A percentile compares a stretch with the other conserved stretches of the same genome.
Evolutionary conservation across 768 basidiomycete genomes (phyloP).

Genomic region (Kwoniella bestiolae): DNA sequence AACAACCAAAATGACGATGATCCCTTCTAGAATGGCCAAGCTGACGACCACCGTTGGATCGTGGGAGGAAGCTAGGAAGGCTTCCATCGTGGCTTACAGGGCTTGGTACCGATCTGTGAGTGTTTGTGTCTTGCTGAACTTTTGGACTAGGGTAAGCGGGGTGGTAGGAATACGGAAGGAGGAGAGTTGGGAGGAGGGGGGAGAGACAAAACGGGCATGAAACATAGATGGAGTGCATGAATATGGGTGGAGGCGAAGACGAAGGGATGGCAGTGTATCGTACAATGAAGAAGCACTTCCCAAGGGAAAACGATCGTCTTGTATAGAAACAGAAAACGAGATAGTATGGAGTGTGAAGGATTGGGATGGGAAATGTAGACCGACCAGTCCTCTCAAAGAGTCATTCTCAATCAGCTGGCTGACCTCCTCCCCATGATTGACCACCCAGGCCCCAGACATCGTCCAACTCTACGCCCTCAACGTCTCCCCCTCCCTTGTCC

Average conservation of each 20-base stretch:
- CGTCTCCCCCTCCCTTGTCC: slow-evolving; percentile 74
- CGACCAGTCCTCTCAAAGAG: not conserved
- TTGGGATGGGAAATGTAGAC: too few species aligned
- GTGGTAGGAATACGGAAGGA: not conserved
- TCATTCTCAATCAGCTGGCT: not conserved
- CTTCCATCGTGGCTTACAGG: slow-evolving; percentile 79
- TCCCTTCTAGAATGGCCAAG: slow-evolving; percentile 84
- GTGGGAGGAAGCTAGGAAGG: slow-evolving; percentile 66
- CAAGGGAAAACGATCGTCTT: too few species aligned
- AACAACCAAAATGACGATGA: slow-evolving; percentile 69
- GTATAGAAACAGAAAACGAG: too few species aligned
- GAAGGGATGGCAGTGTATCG: too few species aligned
- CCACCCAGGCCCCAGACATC: slow-evolving; percentile 98
- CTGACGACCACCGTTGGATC: slow-evolving; percentile 65
- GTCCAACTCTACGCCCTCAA: slow-evolving; percentile 78
- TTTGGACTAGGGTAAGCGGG: not conserved
- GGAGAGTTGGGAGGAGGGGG: not conserved
- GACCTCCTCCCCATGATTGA: too few species aligned
- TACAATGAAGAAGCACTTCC: too few species aligned
- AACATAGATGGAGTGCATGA: too few species aligned
- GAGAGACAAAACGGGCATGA: too few species aligned
- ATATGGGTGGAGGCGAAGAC: too few species aligned
- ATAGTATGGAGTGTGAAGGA: too few species aligned
- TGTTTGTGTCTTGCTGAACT: too few species aligned
- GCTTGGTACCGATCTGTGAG: slow-evolving; percentile 91